Evolutionary conservation across 2,329 filamentous ascomycete species (phyloP).

Genomic region (Diaporthe longicolla): DNA sequence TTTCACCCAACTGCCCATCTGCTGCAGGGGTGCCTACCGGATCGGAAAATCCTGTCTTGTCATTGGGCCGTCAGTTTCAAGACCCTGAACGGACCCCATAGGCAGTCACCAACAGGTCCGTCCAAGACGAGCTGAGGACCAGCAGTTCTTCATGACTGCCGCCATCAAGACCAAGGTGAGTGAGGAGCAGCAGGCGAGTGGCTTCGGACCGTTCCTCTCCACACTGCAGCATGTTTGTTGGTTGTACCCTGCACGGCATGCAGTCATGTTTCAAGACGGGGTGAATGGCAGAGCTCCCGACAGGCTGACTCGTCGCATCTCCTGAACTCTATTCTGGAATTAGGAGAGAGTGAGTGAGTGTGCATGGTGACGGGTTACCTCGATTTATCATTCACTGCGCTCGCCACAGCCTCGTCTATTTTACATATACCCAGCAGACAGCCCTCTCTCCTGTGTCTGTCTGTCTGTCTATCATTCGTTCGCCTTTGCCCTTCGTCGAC

Average conservation of each 20-base stretch:
- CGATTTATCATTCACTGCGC: background rate
- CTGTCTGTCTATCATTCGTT: background rate
- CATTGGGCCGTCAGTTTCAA: constrained; percentile 13
- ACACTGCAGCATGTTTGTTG: constrained; percentile 8
- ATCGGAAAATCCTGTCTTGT: background rate
- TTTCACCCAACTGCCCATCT: constrained; percentile 6
- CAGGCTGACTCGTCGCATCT: constrained; percentile 31
- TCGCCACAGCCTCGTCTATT: constrained; percentile 1
- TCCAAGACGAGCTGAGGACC: background rate
- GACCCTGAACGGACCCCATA: background rate
- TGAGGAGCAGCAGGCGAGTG: background rate
- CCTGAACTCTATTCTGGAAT: constrained; percentile 28
- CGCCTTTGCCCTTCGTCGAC: background rate
- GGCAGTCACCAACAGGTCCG: constrained; percentile 22
- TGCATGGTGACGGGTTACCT: background rate
- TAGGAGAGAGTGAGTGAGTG: background rate
- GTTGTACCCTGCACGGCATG: constrained; percentile 5
- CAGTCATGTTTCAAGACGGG: constrained; percentile 23
- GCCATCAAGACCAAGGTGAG: constrained; percentile 28
- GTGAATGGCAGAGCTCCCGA: constrained; percentile 12
- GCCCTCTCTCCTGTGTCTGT: background rate
- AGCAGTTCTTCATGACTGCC: constrained; percentile 25
- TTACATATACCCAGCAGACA: background rate
- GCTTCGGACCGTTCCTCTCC: background rate
- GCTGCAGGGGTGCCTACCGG: constrained; percentile 6